phyloP scores from a whole-genome alignment of 441 rosid genomes.

The Adansonia gregorii region DNA sequence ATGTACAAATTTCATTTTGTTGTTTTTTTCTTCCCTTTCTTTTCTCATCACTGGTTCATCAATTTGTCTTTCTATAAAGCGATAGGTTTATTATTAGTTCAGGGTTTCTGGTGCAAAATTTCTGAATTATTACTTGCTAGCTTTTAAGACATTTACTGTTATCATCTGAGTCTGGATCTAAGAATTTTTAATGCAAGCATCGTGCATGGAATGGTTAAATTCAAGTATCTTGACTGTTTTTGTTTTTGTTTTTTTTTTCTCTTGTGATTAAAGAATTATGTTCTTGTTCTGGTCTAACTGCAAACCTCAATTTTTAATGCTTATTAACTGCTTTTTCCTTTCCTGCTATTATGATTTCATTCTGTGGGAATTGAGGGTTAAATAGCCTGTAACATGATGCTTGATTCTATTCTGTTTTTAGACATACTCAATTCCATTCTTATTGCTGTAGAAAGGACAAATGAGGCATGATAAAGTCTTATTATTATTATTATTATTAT shows the following conservation, averaged over 20 bases:
- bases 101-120: neutral
- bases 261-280: neutral
- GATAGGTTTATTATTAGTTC: neutral
- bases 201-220: neutral
- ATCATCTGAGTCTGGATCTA: neutral
- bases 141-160: neutral
- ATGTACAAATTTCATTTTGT: neutral
- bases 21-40: neutral
- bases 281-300: neutral
- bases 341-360: constrained; percentile 4
- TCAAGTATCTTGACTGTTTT: neutral
- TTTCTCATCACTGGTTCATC: neutral
- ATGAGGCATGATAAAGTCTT: neutral
- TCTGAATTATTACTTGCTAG: neutral
- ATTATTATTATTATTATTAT: neutral
- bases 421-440: neutral
- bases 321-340: neutral
- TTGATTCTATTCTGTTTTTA: neutral
- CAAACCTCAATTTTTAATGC: constrained; percentile 1
- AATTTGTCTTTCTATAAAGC: neutral
- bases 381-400: neutral
- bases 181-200: neutral
- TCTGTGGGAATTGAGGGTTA: neutral
- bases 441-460: neutral
- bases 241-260: neutral